These are phyloP conservation scores for Cytospora paraplurivora DNA, from an alignment of 2,329 filamentous ascomycete species.

Conservation along the genomic window DNA sequence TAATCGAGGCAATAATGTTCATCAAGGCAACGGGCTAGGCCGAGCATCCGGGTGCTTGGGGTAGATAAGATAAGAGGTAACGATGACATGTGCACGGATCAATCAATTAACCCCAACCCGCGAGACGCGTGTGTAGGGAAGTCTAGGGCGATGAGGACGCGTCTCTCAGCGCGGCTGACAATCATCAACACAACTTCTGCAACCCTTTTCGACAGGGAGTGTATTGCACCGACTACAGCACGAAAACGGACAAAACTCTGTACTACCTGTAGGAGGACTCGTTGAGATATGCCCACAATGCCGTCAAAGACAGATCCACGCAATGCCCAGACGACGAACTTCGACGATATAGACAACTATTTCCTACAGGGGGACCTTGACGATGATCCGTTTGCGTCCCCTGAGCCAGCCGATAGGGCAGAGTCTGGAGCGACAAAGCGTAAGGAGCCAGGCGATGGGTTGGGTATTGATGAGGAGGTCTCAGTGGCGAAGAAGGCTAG, in stretches of 20 bases:
- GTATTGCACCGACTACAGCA: background rate
- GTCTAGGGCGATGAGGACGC: constrained; percentile 20
- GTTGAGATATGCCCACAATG: constrained; percentile 1
- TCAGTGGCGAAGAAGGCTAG: constrained; percentile 75
- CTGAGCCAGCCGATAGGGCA: constrained; percentile 44
- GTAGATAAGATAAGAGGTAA: background rate
- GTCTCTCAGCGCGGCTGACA: constrained; percentile 9
- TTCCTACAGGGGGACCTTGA: constrained; percentile 58
- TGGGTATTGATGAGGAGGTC: constrained; percentile 87
- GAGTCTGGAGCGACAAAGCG: constrained; percentile 50
- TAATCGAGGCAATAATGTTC: background rate
- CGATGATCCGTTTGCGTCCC: constrained; percentile 52
- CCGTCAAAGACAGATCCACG: constrained; percentile 27
- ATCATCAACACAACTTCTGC: background rate
- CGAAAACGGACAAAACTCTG: background rate
- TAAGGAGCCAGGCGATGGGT: constrained; percentile 48
- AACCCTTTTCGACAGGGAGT: background rate
- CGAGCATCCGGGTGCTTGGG: background rate
- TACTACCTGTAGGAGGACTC: background rate
- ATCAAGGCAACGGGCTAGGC: constrained; percentile 6
- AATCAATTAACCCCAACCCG: constrained; percentile 19
- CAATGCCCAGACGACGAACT: constrained; percentile 41
- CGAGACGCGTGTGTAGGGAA: constrained; percentile 18
- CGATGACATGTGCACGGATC: constrained; percentile 15
- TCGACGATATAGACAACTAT: constrained; percentile 76